Evolutionary conservation across 352 stramenopile genomes (phyloP).

Genomic region (Pythium dissimile): DNA sequence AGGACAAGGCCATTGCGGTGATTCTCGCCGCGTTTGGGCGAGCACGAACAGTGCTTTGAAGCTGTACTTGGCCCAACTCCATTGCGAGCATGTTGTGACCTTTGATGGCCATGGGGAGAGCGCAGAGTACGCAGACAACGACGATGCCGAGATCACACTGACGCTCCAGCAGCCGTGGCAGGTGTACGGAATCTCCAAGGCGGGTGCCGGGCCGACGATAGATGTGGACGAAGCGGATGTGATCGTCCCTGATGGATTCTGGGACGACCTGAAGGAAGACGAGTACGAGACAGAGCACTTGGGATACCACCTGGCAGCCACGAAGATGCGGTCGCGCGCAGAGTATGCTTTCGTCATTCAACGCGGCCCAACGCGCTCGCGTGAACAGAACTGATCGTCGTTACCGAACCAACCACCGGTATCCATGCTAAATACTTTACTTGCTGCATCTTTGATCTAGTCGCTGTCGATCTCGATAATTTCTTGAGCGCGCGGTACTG

Average conservation of each 20-base stretch:
- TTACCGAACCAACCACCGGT: not conserved
- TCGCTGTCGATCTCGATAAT: slow-evolving; percentile 15
- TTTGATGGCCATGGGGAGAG: no score
- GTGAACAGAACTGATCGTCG: not conserved
- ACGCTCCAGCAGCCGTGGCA: not conserved
- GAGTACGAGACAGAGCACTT: not conserved
- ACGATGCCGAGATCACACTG: no score
- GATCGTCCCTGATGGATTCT: not conserved
- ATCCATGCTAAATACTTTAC: not conserved
- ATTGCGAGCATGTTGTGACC: no score
- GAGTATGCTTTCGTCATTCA: not conserved
- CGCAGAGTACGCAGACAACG: no score
- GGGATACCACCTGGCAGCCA: not conserved
- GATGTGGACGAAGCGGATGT: not conserved
- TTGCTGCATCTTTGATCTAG: not conserved
- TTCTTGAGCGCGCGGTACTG: not conserved
- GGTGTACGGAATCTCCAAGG: not conserved
- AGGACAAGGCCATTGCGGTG: not conserved
- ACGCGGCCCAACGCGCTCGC: no score
- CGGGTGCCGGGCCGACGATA: not conserved
- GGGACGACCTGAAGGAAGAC: not conserved
- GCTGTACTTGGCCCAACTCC: no score
- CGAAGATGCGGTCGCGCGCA: not conserved
- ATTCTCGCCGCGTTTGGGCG: not conserved
- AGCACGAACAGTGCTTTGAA: not conserved